Conservation (phyloP, 331 rosid genomes). For the Saraca asoca region DNA sequence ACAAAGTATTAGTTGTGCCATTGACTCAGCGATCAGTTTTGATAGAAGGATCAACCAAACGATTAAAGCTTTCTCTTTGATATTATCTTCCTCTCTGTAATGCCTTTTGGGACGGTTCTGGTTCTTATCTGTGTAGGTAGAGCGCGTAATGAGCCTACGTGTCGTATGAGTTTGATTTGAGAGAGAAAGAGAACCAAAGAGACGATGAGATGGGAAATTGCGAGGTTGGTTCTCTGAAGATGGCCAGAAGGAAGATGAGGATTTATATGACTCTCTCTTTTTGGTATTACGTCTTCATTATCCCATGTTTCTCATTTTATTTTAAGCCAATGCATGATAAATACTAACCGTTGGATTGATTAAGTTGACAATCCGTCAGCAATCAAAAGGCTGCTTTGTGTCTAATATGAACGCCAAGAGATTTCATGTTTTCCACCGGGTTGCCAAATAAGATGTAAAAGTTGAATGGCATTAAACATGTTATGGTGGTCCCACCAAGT, state of each 20-base stretch:
- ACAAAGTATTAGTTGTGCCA: slow-evolving; percentile 16
- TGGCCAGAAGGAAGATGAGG: slow-evolving; percentile 20
- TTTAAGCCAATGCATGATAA: no score
- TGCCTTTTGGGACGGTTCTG: background rate
- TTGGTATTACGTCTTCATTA: background rate
- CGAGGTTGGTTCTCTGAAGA: slow-evolving; percentile 53
- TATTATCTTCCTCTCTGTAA: no score
- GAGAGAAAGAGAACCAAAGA: background rate
- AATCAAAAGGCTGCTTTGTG: no score
- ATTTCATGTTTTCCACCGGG: background rate
- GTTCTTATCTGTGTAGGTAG: slow-evolving; percentile 9
- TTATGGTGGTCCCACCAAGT: background rate
- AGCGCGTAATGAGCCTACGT: slow-evolving; percentile 59
- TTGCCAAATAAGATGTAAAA: background rate
- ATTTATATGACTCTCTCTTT: background rate
- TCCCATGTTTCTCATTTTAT: background rate
- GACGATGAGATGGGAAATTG: slow-evolving; percentile 37
- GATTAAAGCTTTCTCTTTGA: background rate
- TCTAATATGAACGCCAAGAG: background rate
- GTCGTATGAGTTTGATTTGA: slow-evolving; percentile 41
- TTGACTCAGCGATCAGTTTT: background rate
- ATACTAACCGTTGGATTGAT: no score
- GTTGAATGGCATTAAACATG: background rate
- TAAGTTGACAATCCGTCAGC: no score
- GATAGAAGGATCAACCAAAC: no score